Percentiles rank a stretch among this genome's conserved stretches.
Conservation (phyloP, 495 filamentous ascomycete genomes). For the Ramalina intermedia region DNA sequence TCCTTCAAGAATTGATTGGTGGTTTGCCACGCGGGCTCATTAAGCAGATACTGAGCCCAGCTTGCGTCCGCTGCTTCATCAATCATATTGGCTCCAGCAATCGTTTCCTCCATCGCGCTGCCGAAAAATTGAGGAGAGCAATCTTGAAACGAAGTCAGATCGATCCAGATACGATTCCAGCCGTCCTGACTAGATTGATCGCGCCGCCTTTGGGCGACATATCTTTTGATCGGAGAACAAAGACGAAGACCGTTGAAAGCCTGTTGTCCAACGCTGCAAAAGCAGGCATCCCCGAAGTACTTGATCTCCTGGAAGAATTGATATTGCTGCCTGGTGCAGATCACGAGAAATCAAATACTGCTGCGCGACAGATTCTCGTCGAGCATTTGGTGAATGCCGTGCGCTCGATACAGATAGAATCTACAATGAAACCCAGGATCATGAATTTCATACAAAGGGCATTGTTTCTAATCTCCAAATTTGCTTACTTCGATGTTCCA, state of each 20-base stretch:
- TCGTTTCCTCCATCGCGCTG: slow-evolving; percentile 70
- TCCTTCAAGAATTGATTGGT: slow-evolving; percentile 60
- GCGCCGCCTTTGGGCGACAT: slow-evolving; percentile 46
- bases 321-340: slow-evolving; percentile 25
- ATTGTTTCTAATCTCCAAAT: slow-evolving; percentile 20
- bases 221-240: slow-evolving; percentile 77
- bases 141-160: slow-evolving; percentile 52
- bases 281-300: slow-evolving; percentile 21
- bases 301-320: slow-evolving; percentile 27
- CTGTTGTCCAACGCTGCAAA: slow-evolving; percentile 49
- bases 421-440: not conserved
- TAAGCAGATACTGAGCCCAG: slow-evolving; percentile 56
- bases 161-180: slow-evolving; percentile 42
- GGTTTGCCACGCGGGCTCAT: slow-evolving; percentile 32
- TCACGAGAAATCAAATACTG: slow-evolving; percentile 31
- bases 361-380: slow-evolving; percentile 33
- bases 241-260: slow-evolving; percentile 73
- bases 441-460: slow-evolving; percentile 5
- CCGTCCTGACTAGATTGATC: slow-evolving; percentile 50
- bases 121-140: slow-evolving; percentile 53
- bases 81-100: slow-evolving; percentile 79
- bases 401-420: slow-evolving; percentile 18
- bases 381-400: slow-evolving; percentile 32
- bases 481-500: slow-evolving; percentile 26
- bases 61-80: slow-evolving; percentile 67